Conservation (phyloP, 371 early-diverging fungal genomes). For the Batkoa obscura region DNA sequence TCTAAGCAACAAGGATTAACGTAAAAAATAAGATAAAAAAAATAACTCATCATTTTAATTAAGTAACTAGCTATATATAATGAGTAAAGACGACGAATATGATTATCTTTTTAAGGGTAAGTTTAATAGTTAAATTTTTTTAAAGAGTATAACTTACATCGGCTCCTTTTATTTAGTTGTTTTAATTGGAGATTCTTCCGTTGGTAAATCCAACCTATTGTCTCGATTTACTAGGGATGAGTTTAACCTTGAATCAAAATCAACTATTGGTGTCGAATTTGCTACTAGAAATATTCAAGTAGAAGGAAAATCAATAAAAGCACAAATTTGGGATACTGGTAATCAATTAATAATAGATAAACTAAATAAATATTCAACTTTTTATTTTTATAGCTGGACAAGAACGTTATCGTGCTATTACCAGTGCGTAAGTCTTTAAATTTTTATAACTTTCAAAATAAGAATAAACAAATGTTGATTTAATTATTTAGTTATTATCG, state of each 20-base stretch:
- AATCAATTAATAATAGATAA: no score
- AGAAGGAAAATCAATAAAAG: conserved; percentile 93
- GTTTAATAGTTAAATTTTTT: no score
- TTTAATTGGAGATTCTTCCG: conserved; percentile 98
- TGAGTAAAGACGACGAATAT: conserved; percentile 90
- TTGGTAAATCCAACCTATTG: conserved; percentile 98
- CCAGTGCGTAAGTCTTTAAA: conserved; percentile 40
- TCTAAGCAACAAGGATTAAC: no score
- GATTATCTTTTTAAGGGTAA: conserved; percentile 87
- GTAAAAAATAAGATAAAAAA: no score
- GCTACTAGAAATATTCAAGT: conserved; percentile 95
- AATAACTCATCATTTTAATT: no score
- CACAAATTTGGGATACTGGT: conserved; percentile 99
- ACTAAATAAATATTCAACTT: not conserved
- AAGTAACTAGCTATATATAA: no score
- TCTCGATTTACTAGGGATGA: conserved; percentile 95
- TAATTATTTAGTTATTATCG: conserved; percentile 81
- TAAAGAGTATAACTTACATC: no score
- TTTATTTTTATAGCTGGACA: conserved; percentile 47
- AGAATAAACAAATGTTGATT: no score
- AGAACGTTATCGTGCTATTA: conserved; percentile 80
- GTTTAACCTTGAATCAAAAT: conserved; percentile 93
- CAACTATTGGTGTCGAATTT: conserved; percentile 99
- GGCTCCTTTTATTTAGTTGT: conserved; percentile 67
- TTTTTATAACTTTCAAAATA: not conserved